Evolutionary conservation across 2,329 filamentous ascomycete genomes (phyloP).

Genomic region (Cytospora schulzeri): DNA sequence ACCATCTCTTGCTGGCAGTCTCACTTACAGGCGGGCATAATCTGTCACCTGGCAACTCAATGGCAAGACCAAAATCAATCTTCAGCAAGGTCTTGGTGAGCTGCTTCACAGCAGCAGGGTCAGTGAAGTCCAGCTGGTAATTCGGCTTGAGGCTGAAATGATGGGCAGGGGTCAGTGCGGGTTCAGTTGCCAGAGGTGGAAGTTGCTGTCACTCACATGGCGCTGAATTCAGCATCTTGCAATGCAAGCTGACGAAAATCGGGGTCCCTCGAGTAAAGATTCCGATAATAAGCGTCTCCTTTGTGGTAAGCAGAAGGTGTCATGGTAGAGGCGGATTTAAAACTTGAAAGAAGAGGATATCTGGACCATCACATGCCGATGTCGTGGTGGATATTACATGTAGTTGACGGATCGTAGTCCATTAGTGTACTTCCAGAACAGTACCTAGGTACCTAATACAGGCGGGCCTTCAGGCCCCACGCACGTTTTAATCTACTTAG

Average conservation of each 20-base stretch:
- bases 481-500: too few relatives aligned
- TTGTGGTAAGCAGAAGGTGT: constrained; percentile 6
- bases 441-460: too few relatives aligned
- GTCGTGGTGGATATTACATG: neutral
- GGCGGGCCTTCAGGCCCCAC: too few relatives aligned
- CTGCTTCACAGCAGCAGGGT: constrained; percentile 75
- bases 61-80: constrained; percentile 70
- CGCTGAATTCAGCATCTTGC: constrained; percentile 45
- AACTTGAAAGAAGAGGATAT: too few relatives aligned
- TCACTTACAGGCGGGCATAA: constrained; percentile 80
- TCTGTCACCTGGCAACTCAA: constrained; percentile 75
- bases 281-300: constrained; percentile 38
- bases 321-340: constrained; percentile 5
- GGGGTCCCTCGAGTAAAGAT: constrained; percentile 44
- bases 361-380: neutral
- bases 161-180: constrained; percentile 3
- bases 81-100: constrained; percentile 79
- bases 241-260: constrained; percentile 48
- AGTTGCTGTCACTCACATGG: constrained; percentile 39
- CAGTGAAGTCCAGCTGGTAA: constrained; percentile 74
- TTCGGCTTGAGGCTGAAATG: constrained; percentile 39
- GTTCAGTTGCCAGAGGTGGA: neutral
- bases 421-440: too few relatives aligned
- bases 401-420: too few relatives aligned
- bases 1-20: neutral